Conservation (phyloP, 2,329 filamentous ascomycete genomes). For the Sporothrix luriei region DNA sequence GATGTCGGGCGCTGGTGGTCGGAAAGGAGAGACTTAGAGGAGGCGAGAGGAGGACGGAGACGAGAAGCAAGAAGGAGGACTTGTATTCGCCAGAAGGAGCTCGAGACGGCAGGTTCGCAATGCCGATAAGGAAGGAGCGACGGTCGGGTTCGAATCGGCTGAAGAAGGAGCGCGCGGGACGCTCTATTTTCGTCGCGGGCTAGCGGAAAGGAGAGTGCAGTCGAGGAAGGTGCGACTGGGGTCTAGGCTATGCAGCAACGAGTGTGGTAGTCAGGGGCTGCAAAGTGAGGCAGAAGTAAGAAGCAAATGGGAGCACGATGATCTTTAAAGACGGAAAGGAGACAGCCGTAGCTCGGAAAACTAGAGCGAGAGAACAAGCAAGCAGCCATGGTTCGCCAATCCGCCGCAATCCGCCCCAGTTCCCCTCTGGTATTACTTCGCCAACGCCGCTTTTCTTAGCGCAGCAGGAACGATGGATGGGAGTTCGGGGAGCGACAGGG, state of each 20-base stretch:
- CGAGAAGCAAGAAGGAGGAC: not conserved
- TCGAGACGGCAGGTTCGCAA: not conserved
- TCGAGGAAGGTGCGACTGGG: not conserved
- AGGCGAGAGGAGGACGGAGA: not conserved
- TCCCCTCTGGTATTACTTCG: no score
- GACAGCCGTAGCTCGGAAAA: constrained; percentile 4
- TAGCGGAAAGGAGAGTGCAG: not conserved
- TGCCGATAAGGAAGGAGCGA: constrained; percentile 8
- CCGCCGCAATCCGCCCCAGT: no score
- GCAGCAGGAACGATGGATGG: not conserved
- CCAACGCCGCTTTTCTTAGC: not conserved
- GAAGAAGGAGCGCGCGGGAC: constrained; percentile 10
- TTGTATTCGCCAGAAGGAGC: not conserved
- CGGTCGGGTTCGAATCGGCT: not conserved
- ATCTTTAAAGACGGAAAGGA: not conserved
- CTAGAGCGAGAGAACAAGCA: not conserved
- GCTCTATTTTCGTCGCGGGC: not conserved
- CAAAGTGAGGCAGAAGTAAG: constrained; percentile 6
- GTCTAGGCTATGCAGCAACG: constrained; percentile 2
- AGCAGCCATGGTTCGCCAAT: not conserved
- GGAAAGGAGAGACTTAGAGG: not conserved
- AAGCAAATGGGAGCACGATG: not conserved
- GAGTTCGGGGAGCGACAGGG: not conserved
- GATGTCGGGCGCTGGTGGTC: not conserved
- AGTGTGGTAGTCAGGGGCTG: constrained; percentile 1